Base-by-base conservation (phyloP, 2,329 filamentous ascomycete species). In the Ilyonectria destructans region DNA sequence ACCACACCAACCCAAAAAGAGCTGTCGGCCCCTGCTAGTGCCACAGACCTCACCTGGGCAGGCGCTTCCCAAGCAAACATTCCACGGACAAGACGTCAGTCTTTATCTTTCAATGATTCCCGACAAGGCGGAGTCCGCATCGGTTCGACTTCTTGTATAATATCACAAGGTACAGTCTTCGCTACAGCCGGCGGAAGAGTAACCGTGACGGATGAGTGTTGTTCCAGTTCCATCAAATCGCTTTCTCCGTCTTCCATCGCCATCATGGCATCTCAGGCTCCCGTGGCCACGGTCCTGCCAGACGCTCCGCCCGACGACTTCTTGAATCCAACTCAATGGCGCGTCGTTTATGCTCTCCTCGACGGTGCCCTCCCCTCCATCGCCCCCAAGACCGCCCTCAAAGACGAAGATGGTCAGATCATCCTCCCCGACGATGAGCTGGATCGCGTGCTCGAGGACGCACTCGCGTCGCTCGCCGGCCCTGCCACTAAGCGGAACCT, bases 331-430 rank as follows among this genome's bases (percentile, higher is more conserved):
- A 77, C 80, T 19, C 86, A 89, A 80, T 91, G 89, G 89, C 77
- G 82, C 45, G 85, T 86, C 2, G 75, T 90, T 48, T 82, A 86
- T 71, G 82, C 88, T 2, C 79, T 91, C 7, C 78, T 90, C 46
- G 88, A 91, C 70, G 87, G 86, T n/a, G 79, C 89, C 19, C 80
- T 93, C 35, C 90, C 91, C 2, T 86, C 90, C 21, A 84, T 93
- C 68, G 84, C 83, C 21, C 77, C 83, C 15, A 80, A 83, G 15
- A 80, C 83, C 19, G 73, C 78, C 21, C 72, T 79, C 21, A 75
- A 76, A 13, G 83, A 87, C 73, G 75, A 76, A 23, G 74, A 77
- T 4, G 78, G 72, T 37, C 83, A 87, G 67, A 78, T 89, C 17
- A 77, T 78, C 17, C 80, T 90, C 13, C 77, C 86, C 0, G 83